These are phyloP conservation scores for Thelonectria rubi DNA, from an alignment of 2,329 filamentous ascomycete genomes.

Conservation along the genomic window DNA sequence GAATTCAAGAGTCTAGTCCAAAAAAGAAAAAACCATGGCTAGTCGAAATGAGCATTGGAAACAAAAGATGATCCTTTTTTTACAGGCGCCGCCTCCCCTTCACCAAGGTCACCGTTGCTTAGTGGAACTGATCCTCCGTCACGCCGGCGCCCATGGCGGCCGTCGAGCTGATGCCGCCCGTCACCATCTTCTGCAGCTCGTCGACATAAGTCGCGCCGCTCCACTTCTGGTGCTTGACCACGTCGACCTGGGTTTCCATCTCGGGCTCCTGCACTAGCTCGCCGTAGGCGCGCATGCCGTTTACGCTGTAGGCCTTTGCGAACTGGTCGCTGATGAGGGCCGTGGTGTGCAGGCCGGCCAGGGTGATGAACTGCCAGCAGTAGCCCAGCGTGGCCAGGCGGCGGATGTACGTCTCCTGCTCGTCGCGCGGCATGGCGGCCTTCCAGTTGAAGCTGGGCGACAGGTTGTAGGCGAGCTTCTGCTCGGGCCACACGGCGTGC, in stretches of 20 bases:
- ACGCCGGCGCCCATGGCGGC: slow-evolving; percentile 98
- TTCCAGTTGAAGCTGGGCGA: slow-evolving; percentile 99
- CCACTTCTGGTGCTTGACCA: slow-evolving; percentile 99
- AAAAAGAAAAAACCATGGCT: slow-evolving; percentile 11
- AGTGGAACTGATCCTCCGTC: slow-evolving; percentile 91
- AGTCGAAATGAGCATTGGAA: background rate
- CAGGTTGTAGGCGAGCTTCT: slow-evolving; percentile 99
- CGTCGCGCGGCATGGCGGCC: slow-evolving; percentile 86
- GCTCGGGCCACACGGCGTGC: slow-evolving; percentile 92
- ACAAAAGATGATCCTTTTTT: slow-evolving; percentile 18
- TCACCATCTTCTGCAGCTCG: slow-evolving; percentile 96
- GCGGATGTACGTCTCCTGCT: slow-evolving; percentile 97
- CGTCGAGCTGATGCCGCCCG: slow-evolving; percentile 88
- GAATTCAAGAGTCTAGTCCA: background rate
- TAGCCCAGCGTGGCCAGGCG: slow-evolving; percentile 89
- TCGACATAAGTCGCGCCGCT: slow-evolving; percentile 94
- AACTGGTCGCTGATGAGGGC: slow-evolving; percentile 93
- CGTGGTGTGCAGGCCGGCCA: slow-evolving; percentile 94
- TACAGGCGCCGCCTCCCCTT: slow-evolving; percentile 4
- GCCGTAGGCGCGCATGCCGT: slow-evolving; percentile 96
- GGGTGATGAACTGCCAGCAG: slow-evolving; percentile 99
- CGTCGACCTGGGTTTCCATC: slow-evolving; percentile 89
- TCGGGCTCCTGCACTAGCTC: slow-evolving; percentile 98
- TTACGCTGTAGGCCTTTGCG: slow-evolving; percentile 78
- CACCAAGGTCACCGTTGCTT: background rate